Evolutionary conservation across 139 green algal species (phyloP).

Genomic region (Closterium sp.): DNA sequence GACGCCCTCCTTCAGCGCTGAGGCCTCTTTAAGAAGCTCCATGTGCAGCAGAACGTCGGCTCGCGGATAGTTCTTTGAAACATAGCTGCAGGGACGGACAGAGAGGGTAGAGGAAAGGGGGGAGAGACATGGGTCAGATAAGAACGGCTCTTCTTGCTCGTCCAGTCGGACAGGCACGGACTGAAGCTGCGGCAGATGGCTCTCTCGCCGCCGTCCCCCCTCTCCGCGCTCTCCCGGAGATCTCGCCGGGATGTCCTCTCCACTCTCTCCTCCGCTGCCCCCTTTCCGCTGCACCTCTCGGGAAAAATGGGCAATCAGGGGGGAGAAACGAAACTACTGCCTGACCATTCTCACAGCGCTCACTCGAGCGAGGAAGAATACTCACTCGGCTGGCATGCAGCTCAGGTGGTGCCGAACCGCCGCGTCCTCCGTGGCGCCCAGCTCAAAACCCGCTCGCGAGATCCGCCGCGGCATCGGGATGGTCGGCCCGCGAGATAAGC

Average conservation of each 20-base stretch:
- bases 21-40: neutral
- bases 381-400: neutral
- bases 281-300: constrained; percentile 73
- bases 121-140: neutral
- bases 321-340: neutral
- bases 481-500: neutral
- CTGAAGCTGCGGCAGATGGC: neutral
- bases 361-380: constrained; percentile 81
- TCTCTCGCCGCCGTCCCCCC: constrained; percentile 82
- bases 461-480: neutral
- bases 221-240: constrained; percentile 66
- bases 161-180: constrained; percentile 98
- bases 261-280: constrained; percentile 50
- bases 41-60: neutral
- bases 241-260: constrained; percentile 57
- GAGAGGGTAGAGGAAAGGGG: neutral
- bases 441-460: constrained; percentile 39
- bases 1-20: neutral
- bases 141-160: no score
- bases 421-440: neutral
- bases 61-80: neutral
- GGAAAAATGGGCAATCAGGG: neutral
- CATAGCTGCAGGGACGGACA: constrained; percentile 7
- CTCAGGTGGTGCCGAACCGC: neutral
- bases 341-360: neutral